These are phyloP conservation scores for Carex pumila DNA, from an alignment of 176 grass and related monocot genomes.

Conservation along the genomic window DNA sequence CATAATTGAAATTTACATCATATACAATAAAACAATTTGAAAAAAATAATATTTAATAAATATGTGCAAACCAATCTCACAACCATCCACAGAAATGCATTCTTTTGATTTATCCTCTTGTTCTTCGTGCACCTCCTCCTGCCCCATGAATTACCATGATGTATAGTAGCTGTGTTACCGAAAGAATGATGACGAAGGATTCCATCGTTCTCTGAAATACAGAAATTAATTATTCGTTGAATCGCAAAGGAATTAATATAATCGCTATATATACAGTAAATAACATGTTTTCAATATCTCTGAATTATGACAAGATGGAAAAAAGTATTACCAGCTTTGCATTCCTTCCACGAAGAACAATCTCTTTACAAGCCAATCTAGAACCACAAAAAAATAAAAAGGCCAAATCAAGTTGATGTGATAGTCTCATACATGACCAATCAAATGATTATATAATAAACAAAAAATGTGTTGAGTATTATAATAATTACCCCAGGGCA, in stretches of 20 bases:
- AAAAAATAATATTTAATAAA: background rate
- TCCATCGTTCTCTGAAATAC: conserved; percentile 72
- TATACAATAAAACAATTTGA: conserved; percentile 9
- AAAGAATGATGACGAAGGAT: conserved; percentile 81
- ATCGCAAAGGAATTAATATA: background rate
- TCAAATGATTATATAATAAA: background rate
- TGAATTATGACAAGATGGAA: background rate
- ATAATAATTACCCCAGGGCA: conserved; percentile 63
- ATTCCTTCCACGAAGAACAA: conserved; percentile 77
- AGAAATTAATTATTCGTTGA: background rate
- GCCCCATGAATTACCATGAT: conserved; percentile 52
- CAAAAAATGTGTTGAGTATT: background rate
- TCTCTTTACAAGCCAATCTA: conserved; percentile 90
- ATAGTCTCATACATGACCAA: background rate
- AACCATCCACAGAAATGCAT: background rate
- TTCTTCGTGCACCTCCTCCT: background rate
- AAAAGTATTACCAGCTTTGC: conserved; percentile 46
- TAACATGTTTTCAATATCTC: background rate
- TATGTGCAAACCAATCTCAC: background rate
- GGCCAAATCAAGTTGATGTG: background rate
- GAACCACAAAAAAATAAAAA: background rate
- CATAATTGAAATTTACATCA: background rate
- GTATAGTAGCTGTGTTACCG: conserved; percentile 74
- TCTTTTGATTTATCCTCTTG: conserved; percentile 1
- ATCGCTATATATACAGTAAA: background rate